Base-by-base conservation (phyloP, 2,329 filamentous ascomycete genomes). In the Fusarium foetens region DNA sequence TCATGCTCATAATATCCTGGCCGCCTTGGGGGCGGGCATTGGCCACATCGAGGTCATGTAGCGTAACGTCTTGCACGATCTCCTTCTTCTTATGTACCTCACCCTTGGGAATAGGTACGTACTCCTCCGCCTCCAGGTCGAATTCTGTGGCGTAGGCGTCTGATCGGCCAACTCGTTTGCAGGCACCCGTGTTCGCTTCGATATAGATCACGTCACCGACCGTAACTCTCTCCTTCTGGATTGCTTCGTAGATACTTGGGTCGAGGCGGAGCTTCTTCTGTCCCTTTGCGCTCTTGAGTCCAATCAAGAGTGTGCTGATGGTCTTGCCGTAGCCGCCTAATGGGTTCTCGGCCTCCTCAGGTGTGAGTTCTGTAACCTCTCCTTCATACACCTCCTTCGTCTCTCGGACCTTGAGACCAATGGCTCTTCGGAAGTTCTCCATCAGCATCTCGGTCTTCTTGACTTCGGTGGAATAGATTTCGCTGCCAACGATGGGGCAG, bases 41-140 rank as follows among this genome's bases (percentile, higher is more conserved):
- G 73, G 96, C 96, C 71, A 98, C 92, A 79, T 99, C 96, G 63
- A 99, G 87, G 80, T 99, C 96, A 82, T 99, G 96, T 72, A 99
- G 88, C 49, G 96, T 98, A 71, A 99, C 96, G 79, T 99, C 96
- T 82, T 99, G 96, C 39, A 99, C 96, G 76, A 99, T 97, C 84
- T 99, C 96, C 87, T 99, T 99, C 90, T 98, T 98, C 90, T 99
- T 99, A 87, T 98, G 96, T 59, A 99, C 96, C 79, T 99, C 96
- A 65, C 96, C 96, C 86, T 99, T 99, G 64, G 96, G 96, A 72
- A 99, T 97, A 10, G 96, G 96, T 73, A 99, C 96, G 82, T 99
- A 99, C 84, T 99, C 96, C 84, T 99, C 96, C 5, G 96, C 96
- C 85, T 99, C 96, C 54, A 99, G 90, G 81, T 99, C 96, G 81